Percentiles rank a stretch among this genome's conserved stretches.
Conservation (phyloP, 768 basidiomycete species). For the Coprinopsis cinerea region DNA sequence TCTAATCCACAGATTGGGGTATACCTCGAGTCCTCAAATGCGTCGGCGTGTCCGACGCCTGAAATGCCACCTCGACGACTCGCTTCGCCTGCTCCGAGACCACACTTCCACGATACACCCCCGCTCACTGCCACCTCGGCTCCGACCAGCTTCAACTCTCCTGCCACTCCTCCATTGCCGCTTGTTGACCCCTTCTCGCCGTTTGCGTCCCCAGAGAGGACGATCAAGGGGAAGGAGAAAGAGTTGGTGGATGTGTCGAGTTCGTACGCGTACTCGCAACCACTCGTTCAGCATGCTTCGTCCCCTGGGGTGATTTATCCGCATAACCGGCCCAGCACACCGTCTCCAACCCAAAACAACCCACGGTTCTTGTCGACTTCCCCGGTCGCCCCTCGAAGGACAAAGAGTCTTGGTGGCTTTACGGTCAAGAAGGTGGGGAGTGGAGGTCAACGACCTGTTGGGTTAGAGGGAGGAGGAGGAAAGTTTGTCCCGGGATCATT, state of each 20-base stretch:
- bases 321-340: constrained; percentile 3
- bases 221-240: neutral
- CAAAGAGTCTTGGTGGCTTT: constrained; percentile 7
- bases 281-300: neutral
- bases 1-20: neutral
- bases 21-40: neutral
- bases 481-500: neutral
- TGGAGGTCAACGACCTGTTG: neutral
- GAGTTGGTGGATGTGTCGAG: neutral
- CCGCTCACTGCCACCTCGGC: neutral
- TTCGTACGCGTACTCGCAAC: neutral
- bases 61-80: neutral
- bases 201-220: constrained; percentile 2
- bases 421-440: neutral
- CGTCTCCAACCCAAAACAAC: constrained; percentile 6
- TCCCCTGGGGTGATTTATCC: constrained; percentile 3
- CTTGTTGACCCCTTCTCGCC: constrained; percentile 4
- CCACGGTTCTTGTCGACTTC: constrained; percentile 9
- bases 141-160: neutral
- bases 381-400: constrained; percentile 1
- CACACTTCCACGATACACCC: neutral
- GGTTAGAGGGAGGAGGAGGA: neutral
- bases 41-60: neutral
- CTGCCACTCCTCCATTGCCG: constrained; percentile 1
- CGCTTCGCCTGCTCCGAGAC: neutral